Evolutionary conservation across 805 yeast species (phyloP).

Genomic region (Vanderwaltozyma yarrowii): DNA sequence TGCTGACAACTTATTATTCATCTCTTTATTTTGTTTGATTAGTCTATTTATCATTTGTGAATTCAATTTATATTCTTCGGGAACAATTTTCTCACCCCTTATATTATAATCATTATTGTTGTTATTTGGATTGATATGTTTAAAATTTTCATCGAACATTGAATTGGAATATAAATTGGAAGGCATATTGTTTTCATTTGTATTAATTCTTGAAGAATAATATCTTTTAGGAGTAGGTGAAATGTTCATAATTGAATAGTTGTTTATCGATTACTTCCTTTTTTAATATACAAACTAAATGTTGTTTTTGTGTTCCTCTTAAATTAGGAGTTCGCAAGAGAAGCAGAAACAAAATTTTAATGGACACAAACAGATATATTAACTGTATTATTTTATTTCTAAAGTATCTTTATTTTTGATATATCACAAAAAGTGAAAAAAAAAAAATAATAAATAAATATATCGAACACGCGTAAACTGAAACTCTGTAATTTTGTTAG

Average conservation of each 20-base stretch:
- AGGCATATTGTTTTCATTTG: not conserved
- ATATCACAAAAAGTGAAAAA: too few species aligned
- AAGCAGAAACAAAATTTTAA: too few species aligned
- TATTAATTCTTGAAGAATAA: constrained; percentile 2
- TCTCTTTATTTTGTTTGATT: constrained; percentile 29
- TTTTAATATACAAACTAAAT: too few species aligned
- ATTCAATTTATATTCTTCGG: constrained; percentile 29
- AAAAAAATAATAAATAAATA: too few species aligned
- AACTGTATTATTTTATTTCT: too few species aligned
- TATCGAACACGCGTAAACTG: too few species aligned
- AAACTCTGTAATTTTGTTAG: too few species aligned
- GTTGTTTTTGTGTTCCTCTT: too few species aligned
- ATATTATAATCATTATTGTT: not conserved
- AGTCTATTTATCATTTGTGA: constrained; percentile 32
- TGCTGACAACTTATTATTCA: constrained; percentile 25
- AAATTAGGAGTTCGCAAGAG: too few species aligned
- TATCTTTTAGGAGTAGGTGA: constrained; percentile 27
- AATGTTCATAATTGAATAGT: constrained; percentile 12
- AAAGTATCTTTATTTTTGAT: too few species aligned
- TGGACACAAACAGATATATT: too few species aligned
- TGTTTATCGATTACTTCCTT: too few species aligned
- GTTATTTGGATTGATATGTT: not conserved
- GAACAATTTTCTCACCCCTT: constrained; percentile 17
- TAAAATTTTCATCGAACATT: not conserved
- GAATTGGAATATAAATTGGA: not conserved